phyloP scores from a whole-genome alignment of 345 rosid genomes.

The Lumnitzera littorea region DNA sequence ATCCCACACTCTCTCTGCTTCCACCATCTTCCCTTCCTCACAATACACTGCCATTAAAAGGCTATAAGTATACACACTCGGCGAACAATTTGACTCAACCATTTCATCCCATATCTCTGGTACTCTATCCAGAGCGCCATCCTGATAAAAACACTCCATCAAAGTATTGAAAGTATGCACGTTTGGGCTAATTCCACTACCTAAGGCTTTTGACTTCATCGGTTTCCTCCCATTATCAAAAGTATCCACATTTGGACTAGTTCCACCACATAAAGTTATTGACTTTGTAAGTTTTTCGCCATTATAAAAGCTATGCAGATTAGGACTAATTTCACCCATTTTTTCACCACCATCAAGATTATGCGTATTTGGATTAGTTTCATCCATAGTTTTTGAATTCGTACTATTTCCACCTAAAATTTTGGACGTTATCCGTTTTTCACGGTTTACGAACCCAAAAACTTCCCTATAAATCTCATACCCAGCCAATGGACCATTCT shows the following conservation, averaged over 20 bases:
- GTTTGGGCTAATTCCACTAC: constrained; percentile 31
- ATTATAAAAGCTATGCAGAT: no score
- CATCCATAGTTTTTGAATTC: no score
- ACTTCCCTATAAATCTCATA: constrained; percentile 53
- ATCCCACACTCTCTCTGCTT: constrained; percentile 58
- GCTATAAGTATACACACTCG: constrained; percentile 43
- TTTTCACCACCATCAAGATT: no score
- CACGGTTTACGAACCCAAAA: constrained; percentile 31
- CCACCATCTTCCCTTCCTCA: constrained; percentile 45
- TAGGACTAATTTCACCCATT: no score
- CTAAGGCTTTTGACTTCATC: constrained; percentile 17
- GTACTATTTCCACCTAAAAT: constrained; percentile 5
- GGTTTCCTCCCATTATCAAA: constrained; percentile 14
- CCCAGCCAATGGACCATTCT: constrained; percentile 36
- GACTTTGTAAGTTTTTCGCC: no score
- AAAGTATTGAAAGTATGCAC: constrained; percentile 56
- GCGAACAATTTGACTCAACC: constrained; percentile 32
- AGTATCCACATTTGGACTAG: no score
- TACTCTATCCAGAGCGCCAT: constrained; percentile 50
- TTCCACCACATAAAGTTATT: no score
- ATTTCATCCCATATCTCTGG: constrained; percentile 62
- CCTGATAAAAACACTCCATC: constrained; percentile 56
- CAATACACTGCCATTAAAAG: constrained; percentile 48
- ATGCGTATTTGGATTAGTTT: no score
- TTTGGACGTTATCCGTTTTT: constrained; percentile 12